These are phyloP conservation scores for Ceratonia siliqua DNA, from an alignment of 306 rosid species.

Conservation along the genomic window DNA sequence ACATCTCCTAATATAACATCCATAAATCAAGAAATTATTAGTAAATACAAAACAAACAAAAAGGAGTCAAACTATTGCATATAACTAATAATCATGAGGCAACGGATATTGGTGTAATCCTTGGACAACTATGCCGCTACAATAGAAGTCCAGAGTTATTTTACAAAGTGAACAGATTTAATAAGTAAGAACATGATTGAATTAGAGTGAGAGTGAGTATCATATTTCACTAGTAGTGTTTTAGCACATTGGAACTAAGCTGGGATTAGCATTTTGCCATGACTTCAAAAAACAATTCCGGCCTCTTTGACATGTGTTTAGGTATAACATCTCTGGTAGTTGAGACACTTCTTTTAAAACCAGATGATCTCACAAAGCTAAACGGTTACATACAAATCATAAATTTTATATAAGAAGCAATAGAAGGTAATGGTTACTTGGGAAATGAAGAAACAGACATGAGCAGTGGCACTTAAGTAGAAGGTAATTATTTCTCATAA, in stretches of 20 bases:
- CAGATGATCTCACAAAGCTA: slow-evolving; percentile 4
- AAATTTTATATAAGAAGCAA: too few species aligned
- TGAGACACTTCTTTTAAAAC: not conserved
- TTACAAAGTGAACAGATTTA: not conserved
- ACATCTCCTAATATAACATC: slow-evolving; percentile 65
- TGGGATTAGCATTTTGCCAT: not conserved
- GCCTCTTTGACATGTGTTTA: not conserved
- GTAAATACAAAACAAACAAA: slow-evolving; percentile 8
- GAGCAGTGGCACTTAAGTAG: too few species aligned
- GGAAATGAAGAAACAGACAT: too few species aligned
- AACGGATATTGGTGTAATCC: not conserved
- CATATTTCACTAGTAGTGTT: too few species aligned
- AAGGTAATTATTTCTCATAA: too few species aligned
- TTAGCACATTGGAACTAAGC: not conserved
- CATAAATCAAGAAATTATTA: slow-evolving; percentile 20
- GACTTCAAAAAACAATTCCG: slow-evolving; percentile 4
- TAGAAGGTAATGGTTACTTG: too few species aligned
- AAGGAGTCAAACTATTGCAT: not conserved
- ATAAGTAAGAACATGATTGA: not conserved
- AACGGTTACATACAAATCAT: not conserved
- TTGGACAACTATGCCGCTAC: not conserved
- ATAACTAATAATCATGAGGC: not conserved
- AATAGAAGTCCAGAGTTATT: not conserved
- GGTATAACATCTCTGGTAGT: not conserved
- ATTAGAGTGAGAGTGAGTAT: too few species aligned